Percentiles rank a stretch among this genome's conserved stretches.
Evolutionary conservation across 352 stramenopile species (phyloP).

Genomic region (Globisporangium carolinianum): DNA sequence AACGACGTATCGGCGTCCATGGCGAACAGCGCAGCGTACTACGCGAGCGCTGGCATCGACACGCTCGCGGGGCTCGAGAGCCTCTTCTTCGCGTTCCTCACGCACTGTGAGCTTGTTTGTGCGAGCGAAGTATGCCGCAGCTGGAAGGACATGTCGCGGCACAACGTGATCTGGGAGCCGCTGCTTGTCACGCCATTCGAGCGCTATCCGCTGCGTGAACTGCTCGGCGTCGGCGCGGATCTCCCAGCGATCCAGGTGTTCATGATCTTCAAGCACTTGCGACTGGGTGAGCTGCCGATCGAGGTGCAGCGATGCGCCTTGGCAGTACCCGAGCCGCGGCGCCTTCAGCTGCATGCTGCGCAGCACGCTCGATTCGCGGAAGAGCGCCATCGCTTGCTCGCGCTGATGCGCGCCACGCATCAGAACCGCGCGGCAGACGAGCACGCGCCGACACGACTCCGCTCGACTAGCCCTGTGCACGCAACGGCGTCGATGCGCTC

Average conservation of each 20-base stretch:
- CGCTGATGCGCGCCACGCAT: not conserved
- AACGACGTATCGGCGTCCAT: not conserved
- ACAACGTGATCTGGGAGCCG: conserved; percentile 66
- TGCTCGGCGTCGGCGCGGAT: conserved; percentile 34
- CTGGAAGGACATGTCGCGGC: conserved; percentile 43
- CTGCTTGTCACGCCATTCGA: conserved; percentile 50
- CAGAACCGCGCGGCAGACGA: not conserved
- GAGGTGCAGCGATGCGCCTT: not conserved
- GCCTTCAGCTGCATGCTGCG: not conserved
- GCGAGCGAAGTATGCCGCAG: conserved; percentile 42
- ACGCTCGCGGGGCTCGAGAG: conserved; percentile 48
- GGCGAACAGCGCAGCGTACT: not conserved
- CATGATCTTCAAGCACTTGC: conserved; percentile 59
- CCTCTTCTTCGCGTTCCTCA: conserved; percentile 59
- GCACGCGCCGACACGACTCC: not conserved
- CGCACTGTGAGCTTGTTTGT: conserved; percentile 30
- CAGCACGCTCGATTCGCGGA: conserved; percentile 7
- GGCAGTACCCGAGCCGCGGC: not conserved
- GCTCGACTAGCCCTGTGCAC: not conserved
- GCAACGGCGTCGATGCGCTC: not conserved
- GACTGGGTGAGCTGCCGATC: conserved; percentile 18
- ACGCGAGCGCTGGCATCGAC: conserved; percentile 26
- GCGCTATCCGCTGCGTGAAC: conserved; percentile 47
- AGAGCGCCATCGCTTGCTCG: conserved; percentile 9
- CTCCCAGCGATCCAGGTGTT: conserved; percentile 70